phyloP scores from a whole-genome alignment of 768 basidiomycete genomes.

The Termitomyces sp. region DNA sequence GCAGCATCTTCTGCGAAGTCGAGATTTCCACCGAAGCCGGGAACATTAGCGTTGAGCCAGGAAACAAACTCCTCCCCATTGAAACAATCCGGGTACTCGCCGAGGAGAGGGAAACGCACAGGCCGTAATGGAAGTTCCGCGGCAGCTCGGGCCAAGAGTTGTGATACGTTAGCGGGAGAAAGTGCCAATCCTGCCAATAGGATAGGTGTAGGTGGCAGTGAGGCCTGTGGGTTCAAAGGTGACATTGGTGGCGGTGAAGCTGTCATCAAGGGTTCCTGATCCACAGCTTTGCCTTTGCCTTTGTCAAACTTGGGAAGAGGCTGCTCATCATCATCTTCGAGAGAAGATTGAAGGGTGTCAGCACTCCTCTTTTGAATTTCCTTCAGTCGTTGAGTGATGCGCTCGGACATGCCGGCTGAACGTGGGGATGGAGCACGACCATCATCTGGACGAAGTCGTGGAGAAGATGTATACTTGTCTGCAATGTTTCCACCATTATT shows the following conservation, averaged over 20 bases:
- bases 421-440: conserved; percentile 51
- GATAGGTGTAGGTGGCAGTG: conserved; percentile 45
- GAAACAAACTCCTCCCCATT: conserved; percentile 84
- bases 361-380: conserved; percentile 64
- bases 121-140: conserved; percentile 64
- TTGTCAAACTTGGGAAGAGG: conserved; percentile 66
- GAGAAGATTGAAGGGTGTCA: conserved; percentile 26
- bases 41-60: conserved; percentile 77
- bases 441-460: conserved; percentile 56
- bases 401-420: conserved; percentile 79
- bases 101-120: conserved; percentile 72
- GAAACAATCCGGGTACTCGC: conserved; percentile 84
- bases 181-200: conserved; percentile 74
- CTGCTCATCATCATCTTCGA: conserved; percentile 28
- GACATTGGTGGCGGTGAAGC: conserved; percentile 62
- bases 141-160: conserved; percentile 65
- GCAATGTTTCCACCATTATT: conserved; percentile 38
- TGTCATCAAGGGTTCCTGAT: conserved; percentile 27
- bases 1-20: conserved; percentile 78
- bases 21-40: conserved; percentile 69
- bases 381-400: conserved; percentile 77
- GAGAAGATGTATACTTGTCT: conserved; percentile 82
- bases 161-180: conserved; percentile 57
- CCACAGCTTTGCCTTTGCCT: conserved; percentile 68
- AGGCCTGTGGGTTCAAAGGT: conserved; percentile 43